A percentile compares a stretch with the other conserved stretches of the same genome.
Conservation (phyloP, 495 filamentous ascomycete species). For the Cudoniella acicularis region DNA sequence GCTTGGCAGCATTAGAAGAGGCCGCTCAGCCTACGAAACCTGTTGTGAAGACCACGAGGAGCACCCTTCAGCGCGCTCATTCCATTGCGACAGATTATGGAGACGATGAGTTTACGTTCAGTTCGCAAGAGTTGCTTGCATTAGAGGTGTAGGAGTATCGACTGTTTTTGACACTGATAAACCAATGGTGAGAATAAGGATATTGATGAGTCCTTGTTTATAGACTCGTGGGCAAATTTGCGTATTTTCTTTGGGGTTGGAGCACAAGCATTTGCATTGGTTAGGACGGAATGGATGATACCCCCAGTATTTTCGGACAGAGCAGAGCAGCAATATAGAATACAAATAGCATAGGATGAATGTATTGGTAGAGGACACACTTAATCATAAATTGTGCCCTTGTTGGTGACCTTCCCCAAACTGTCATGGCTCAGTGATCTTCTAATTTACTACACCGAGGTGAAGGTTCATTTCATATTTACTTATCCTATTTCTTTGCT, state of each 20-base stretch:
- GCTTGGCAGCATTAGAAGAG: not conserved
- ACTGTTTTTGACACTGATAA: no score
- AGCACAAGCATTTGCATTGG: not conserved
- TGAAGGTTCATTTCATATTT: no score
- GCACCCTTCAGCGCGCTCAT: slow-evolving; percentile 8
- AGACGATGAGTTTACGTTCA: slow-evolving; percentile 18
- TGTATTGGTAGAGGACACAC: not conserved
- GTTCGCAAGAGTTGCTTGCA: slow-evolving; percentile 10
- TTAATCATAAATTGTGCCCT: no score
- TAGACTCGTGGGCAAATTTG: not conserved
- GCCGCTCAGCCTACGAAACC: not conserved
- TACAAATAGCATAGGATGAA: not conserved
- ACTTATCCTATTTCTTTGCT: no score
- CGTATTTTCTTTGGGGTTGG: not conserved
- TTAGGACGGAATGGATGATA: not conserved
- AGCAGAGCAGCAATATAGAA: no score
- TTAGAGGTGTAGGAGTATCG: no score
- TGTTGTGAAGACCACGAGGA: not conserved
- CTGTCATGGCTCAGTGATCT: no score
- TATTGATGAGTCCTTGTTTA: not conserved
- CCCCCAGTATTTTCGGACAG: not conserved
- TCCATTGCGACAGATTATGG: slow-evolving; percentile 23
- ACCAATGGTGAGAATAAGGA: not conserved
- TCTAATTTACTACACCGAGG: no score
- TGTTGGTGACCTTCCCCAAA: no score